Conservation (phyloP, 768 basidiomycete genomes). For the Gloeostereum incarnatum region DNA sequence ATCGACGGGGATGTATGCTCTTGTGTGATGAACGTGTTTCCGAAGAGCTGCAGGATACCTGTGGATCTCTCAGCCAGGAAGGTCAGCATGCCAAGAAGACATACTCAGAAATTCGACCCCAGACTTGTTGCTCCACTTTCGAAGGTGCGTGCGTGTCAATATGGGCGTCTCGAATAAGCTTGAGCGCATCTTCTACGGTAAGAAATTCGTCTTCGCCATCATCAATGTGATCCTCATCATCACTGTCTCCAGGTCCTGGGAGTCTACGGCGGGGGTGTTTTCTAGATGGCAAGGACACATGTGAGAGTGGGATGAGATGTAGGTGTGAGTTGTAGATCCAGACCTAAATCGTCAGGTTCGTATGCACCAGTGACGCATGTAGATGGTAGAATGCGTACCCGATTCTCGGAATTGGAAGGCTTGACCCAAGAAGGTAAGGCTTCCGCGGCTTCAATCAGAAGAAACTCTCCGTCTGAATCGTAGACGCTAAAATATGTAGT, state of each 20-base stretch:
- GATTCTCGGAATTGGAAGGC: slow-evolving; percentile 85
- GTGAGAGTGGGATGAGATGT: slow-evolving; percentile 78
- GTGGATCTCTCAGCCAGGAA: not conserved
- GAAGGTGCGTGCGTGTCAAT: slow-evolving; percentile 51
- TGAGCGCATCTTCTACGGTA: slow-evolving; percentile 51
- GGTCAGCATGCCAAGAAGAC: slow-evolving; percentile 7
- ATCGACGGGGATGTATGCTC: slow-evolving; percentile 72
- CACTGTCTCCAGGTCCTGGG: slow-evolving; percentile 27
- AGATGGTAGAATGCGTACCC: slow-evolving; percentile 50
- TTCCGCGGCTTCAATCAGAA: slow-evolving; percentile 95
- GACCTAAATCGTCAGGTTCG: slow-evolving; percentile 50
- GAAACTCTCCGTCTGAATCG: slow-evolving; percentile 93
- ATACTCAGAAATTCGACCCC: slow-evolving; percentile 62
- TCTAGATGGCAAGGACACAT: slow-evolving; percentile 59
- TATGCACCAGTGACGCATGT: slow-evolving; percentile 19
- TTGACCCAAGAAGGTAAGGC: slow-evolving; percentile 84
- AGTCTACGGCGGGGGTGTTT: slow-evolving; percentile 36
- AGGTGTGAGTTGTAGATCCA: slow-evolving; percentile 82
- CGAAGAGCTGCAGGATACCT: slow-evolving; percentile 66
- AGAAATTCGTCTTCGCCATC: slow-evolving; percentile 44
- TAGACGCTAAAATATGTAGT: slow-evolving; percentile 36
- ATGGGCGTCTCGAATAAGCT: slow-evolving; percentile 43
- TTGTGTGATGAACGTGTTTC: slow-evolving; percentile 67
- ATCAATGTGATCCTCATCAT: slow-evolving; percentile 37
- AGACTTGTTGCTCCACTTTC: slow-evolving; percentile 56